Evolutionary conservation across 352 stramenopile genomes (phyloP).

Genomic region (Globisporangium spiculum): DNA sequence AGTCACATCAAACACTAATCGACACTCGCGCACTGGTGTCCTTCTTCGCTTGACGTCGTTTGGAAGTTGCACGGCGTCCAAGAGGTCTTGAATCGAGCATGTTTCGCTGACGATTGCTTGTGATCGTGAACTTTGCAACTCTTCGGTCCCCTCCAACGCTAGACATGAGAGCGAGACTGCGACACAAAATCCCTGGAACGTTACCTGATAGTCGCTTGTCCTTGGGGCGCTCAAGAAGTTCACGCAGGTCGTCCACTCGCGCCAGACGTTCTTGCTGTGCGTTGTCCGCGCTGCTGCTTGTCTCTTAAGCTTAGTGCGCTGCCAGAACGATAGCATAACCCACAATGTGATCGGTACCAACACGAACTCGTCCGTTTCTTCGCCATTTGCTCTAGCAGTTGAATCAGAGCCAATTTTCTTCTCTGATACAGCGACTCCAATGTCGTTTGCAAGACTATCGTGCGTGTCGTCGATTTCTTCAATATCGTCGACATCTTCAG

Average conservation of each 20-base stretch:
- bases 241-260: constrained; percentile 13
- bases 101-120: constrained; percentile 12
- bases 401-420: neutral
- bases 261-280: constrained; percentile 1
- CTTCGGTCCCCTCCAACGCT: neutral
- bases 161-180: constrained; percentile 5
- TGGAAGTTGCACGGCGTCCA: constrained; percentile 14
- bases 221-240: neutral
- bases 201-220: constrained; percentile 1
- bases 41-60: neutral
- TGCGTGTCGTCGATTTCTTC: neutral
- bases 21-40: constrained; percentile 12
- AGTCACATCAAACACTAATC: neutral
- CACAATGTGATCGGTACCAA: constrained; percentile 21
- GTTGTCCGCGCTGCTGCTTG: neutral
- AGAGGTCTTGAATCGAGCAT: constrained; percentile 18
- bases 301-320: neutral
- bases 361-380: constrained; percentile 3
- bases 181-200: constrained; percentile 8
- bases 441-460: constrained; percentile 9
- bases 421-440: neutral
- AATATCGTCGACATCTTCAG: neutral
- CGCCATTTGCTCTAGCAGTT: neutral
- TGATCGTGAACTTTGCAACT: neutral
- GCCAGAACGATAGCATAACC: constrained; percentile 21